Evolutionary conservation across 1,139 yeast species (phyloP).

Genomic region (Nakaseomyces uthaithaninus): DNA sequence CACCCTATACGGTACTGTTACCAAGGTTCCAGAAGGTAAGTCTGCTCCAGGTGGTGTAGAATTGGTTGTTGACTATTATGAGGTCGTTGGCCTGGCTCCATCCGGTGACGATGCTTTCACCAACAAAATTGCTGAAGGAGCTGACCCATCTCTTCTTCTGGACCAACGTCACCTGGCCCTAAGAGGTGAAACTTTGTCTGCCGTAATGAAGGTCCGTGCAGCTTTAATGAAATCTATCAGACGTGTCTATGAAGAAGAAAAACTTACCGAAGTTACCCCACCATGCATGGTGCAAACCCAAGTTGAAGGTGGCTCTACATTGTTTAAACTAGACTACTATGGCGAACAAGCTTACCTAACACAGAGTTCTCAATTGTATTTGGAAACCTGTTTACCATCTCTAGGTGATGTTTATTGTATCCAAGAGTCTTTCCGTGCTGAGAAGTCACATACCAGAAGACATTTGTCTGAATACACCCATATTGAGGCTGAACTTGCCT

Average conservation of each 20-base stretch:
- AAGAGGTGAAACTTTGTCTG: slow-evolving; percentile 89
- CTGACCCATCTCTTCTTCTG: slow-evolving; percentile 84
- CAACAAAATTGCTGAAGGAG: slow-evolving; percentile 86
- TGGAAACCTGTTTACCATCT: slow-evolving; percentile 94
- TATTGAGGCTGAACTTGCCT: slow-evolving; percentile 88
- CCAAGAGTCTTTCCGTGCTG: slow-evolving; percentile 99
- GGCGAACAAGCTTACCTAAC: slow-evolving; percentile 96
- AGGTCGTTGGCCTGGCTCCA: slow-evolving; percentile 88
- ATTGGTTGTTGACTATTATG: slow-evolving; percentile 80
- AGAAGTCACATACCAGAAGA: slow-evolving; percentile 97
- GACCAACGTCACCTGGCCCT: slow-evolving; percentile 93
- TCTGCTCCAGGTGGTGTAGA: slow-evolving; percentile 98
- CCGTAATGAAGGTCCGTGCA: slow-evolving; percentile 96
- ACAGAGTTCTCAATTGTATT: slow-evolving; percentile 92
- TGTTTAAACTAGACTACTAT: slow-evolving; percentile 87
- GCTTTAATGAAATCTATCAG: slow-evolving; percentile 65
- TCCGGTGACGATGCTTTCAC: slow-evolving; percentile 92
- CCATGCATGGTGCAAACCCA: slow-evolving; percentile 99
- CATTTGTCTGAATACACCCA: slow-evolving; percentile 97
- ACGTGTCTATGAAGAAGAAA: slow-evolving; percentile 67
- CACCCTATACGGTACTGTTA: slow-evolving; percentile 67
- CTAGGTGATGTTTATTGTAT: slow-evolving; percentile 95
- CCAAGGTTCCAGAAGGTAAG: slow-evolving; percentile 89
- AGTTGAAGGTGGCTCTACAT: slow-evolving; percentile 98
- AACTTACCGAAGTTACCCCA: slow-evolving; percentile 85